Base-by-base conservation (phyloP, 768 basidiomycete species). In the Hericium rajendrae region DNA sequence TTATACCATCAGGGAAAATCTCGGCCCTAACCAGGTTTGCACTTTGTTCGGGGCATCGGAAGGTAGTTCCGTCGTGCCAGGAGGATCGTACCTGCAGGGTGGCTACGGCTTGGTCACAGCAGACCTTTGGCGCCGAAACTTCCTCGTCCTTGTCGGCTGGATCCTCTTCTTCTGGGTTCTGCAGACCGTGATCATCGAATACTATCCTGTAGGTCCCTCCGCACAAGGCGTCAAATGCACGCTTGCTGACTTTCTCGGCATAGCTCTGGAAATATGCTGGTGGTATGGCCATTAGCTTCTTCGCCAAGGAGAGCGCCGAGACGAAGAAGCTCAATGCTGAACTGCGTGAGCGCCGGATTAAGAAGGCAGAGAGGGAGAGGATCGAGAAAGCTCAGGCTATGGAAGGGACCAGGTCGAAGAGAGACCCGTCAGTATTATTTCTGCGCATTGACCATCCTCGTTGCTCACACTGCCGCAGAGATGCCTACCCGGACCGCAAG, bases 41-140 rank as follows among this genome's bases (percentile, higher is more conserved):
- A 88, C 88, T 0, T 69, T 92, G 24, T 79, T 79, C 56, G 91
- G 91, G 28, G 72, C 87, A 0, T 60, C 67, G 3, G 67, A 77
- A 1, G 91, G 89, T 2, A 77, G 75, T 40, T 72, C 70, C 53
- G 48, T 72, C 2, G 74, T 80, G 48, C 84, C 94, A 80, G 84
- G 87, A 69, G 93, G 91, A 67, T 91, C 94, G 67, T 93, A 94
- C 71, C 79, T 78, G 76, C 80, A 82, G 20, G 79, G 82, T 38
- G 79, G 78, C 0, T 88, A 76, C 62, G 73, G 71, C 4, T 64
- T 86, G 40, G 65, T 76, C 53, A 66, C 71, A n/a, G 69, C 71
- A 8, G 80, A 87, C 62, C 66, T 87, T 43, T 88, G 86, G 86
- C 74, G 77, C 15, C 80, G 79, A 22, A 81, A 88, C 68, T 81